phyloP scores from a whole-genome alignment of 805 yeast genomes.

The Hermanozyma aechmeae region DNA sequence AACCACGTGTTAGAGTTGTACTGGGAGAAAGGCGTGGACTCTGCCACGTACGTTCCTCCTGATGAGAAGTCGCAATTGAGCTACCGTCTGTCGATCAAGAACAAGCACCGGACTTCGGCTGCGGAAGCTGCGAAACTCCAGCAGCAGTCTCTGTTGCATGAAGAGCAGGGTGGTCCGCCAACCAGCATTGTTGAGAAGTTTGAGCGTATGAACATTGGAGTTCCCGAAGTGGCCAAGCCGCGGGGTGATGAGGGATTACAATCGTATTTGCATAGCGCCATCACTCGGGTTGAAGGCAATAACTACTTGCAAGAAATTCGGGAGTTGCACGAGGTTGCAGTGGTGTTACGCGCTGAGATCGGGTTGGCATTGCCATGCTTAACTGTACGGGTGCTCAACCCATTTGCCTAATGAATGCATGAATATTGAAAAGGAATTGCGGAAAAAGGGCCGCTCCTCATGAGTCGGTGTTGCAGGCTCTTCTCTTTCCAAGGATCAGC shows the following conservation, averaged over 20 bases:
- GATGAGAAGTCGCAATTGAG: slow-evolving; percentile 76
- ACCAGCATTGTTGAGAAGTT: slow-evolving; percentile 42
- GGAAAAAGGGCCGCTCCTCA: no score
- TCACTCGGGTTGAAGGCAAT: slow-evolving; percentile 53
- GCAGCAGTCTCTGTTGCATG: slow-evolving; percentile 22
- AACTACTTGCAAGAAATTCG: slow-evolving; percentile 68
- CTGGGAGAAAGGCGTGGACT: slow-evolving; percentile 90
- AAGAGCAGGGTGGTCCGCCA: slow-evolving; percentile 16
- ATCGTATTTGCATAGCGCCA: slow-evolving; percentile 49
- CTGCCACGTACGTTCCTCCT: slow-evolving; percentile 86
- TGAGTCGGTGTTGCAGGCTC: no score
- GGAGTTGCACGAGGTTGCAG: slow-evolving; percentile 72
- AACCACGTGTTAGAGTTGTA: slow-evolving; percentile 65
- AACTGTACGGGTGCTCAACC: slow-evolving; percentile 85
- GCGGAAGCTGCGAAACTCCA: slow-evolving; percentile 62
- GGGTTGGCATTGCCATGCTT: slow-evolving; percentile 95
- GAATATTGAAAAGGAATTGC: neutral
- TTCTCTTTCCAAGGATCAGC: no score
- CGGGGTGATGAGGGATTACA: slow-evolving; percentile 30
- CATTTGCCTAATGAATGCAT: slow-evolving; percentile 38
- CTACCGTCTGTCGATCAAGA: slow-evolving; percentile 69
- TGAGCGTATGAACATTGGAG: slow-evolving; percentile 37
- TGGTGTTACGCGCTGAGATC: slow-evolving; percentile 79
- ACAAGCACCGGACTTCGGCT: slow-evolving; percentile 65
- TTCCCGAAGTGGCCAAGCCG: slow-evolving; percentile 32